A percentile compares a stretch with the other conserved stretches of the same genome.
phyloP scores from a whole-genome alignment of 257 asterid genomes.

The Nicotiana noctiflora region DNA sequence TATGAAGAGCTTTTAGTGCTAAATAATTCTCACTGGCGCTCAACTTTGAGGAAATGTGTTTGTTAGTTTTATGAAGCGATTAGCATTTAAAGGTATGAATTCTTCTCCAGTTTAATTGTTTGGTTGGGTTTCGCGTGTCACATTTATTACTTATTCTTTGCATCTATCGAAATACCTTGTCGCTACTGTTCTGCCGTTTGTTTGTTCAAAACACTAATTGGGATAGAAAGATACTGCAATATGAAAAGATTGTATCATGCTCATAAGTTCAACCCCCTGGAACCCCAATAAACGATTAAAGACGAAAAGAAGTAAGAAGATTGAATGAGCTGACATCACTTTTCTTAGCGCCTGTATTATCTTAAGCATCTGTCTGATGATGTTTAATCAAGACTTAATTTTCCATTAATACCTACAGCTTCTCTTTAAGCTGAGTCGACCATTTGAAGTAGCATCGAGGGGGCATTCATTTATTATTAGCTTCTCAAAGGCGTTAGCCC shows the following conservation, averaged over 20 bases:
- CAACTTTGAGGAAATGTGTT: not conserved
- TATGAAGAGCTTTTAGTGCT: not conserved
- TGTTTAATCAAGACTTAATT: not conserved
- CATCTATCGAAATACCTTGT: not conserved
- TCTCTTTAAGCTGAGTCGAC: constrained; percentile 78
- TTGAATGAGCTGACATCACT: not conserved
- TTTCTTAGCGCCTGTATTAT: not conserved
- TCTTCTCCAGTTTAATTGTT: not conserved
- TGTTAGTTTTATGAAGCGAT: not conserved
- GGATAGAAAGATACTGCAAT: not conserved
- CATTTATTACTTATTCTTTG: not conserved
- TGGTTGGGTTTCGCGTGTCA: not conserved
- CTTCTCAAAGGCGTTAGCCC: constrained; percentile 81
- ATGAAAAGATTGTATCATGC: not conserved
- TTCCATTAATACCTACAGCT: constrained; percentile 47
- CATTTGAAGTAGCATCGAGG: constrained; percentile 94
- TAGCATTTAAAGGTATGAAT: not conserved
- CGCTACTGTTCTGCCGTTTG: not conserved
- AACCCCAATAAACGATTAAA: not conserved
- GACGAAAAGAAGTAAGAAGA: not conserved
- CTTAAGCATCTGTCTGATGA: constrained; percentile 2
- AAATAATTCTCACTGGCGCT: not conserved
- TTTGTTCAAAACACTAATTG: not conserved
- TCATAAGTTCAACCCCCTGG: not conserved
- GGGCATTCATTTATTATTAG: constrained; percentile 95